Evolutionary conservation across 306 rosid species (phyloP), one percentile per base, ranked within the genome.

Genomic region (Castanea crenata): DNA sequence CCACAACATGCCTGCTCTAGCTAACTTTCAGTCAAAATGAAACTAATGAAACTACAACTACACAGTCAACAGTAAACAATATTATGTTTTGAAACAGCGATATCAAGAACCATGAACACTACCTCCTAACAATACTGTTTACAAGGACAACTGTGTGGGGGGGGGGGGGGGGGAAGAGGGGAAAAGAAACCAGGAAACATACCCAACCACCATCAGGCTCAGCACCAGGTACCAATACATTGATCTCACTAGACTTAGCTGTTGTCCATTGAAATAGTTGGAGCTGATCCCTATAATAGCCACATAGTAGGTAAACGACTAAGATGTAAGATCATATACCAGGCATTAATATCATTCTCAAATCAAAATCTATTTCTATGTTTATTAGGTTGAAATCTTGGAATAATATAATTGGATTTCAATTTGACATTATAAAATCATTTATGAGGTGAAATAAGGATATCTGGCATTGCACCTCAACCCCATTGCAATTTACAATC

Each of bases 381-480:
- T 31, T 70, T 35, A 35, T 38, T 35, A 62, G 25, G 32, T 21
- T 35, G 57, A 34, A 29, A 85, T 16, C 73, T 46, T 69, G 73
- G 20, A 46, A 21, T 63, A 55, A 73, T 34, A 51, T 79, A 63
- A 78, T 7, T 4, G 51, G 29, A 35, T 74, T 63, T 81, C 78
- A 79, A 74, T 13, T 16, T 16, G 71, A 44, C 76, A 76, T 23
- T 18, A 84, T 75, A 83, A 12, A 80, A 83, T 31, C 65, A 51
- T 71, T 57, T 18, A 76, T 25, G 74, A 44, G 44, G 35, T 44
- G 76, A 79, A n/a, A 54, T 44, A 15, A 20, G 44, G 71, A 55
- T 91, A 93, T 98, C 97, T 96, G 98, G 55, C 99, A 93, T 76
- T 96, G 99, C 86, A 90, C 98, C 87, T 96, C 99, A 79, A 96